Evolutionary conservation across 2,329 filamentous ascomycete genomes (phyloP), one percentile per base, ranked within the genome.

Genomic region (Cytospora chrysosperma): DNA sequence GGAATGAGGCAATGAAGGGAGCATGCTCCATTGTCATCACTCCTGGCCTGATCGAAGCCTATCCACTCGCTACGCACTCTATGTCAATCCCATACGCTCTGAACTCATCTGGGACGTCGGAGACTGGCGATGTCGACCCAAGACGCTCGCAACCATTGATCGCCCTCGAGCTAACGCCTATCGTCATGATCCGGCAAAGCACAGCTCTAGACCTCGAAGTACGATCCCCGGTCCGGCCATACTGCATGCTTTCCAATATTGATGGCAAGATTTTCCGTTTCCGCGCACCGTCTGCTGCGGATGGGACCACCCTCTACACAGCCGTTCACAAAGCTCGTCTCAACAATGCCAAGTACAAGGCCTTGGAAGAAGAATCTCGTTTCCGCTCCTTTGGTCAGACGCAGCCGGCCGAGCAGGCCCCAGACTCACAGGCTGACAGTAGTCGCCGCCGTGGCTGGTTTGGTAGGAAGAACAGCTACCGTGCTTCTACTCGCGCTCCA

Each of bases 141-240:
- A 71, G 75, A 13, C 65, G 73, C 15, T 67, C 71, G 17, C 76
- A 79, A 40, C 85, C 85, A 4, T 74, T 88, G 24, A 78, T 89
- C 51, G 90, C 89, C 7, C 85, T 97, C 37, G 92, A 97, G 72
- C 85, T 99, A 50, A 98, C 94, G 0, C 95, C 95, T 0, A 81
- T 97, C 43, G 94, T 98, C 9, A 90, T 93, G 69, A 88, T 98
- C 66, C 87, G 94, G 67, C 90, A 94, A 71, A 95, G 93, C 70
- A 99, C 93, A 26, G 91, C 91, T 4, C 85, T 99, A 34, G 95
- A 99, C 74, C 91, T 99, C 60, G 95, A 96, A 68, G 92, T 99
- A 68, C 90, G 93, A 56, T 97, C 94, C 8, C 92, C 92, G 1
- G 90, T 93, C 28, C 90, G 90, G 51, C 75, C 82, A 26, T 82